Evolutionary conservation across 2,329 filamentous ascomycete species (phyloP), one percentile per base, ranked within the genome.

Genomic region (Cercospora sp.): DNA sequence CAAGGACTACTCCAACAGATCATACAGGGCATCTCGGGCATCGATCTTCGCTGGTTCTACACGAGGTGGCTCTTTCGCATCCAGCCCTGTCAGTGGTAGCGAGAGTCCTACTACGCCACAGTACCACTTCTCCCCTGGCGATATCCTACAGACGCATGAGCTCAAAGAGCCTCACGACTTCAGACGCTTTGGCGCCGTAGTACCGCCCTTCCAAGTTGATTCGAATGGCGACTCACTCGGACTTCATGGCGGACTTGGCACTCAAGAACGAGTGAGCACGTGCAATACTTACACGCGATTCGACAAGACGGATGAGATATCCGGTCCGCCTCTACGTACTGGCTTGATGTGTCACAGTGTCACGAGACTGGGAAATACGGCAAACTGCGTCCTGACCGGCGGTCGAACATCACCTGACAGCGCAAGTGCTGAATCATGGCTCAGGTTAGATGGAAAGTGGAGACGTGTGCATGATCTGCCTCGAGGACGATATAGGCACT

Each of bases 351-450:
- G 92, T 73, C 92, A 95, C 77, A 90, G 91, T 0, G 82, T 93
- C 20, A 94, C 91, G 20, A 83, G 87, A 60, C 77, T 96, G 5
- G 85, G 84, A 1, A 80, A 83, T 36, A 75, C 72, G 5, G 79
- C 80, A 23, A 86, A 86, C 16, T 85, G 85, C 67, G 79, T 97
- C 10, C 82, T 97, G 58, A 85, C 87, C 31, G 94, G 94, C 26
- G 94, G 94, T 5, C 86, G 94, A 67, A 84, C 86, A n/a, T 94
- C 92, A 7, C 93, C 94, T 4, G 84, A 88, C 12, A 85, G 84
- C 31, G 88, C 88, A 1, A 81, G 92, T 51, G 82, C 82, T 39
- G 91, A 95, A 77, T 93, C 91, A 73, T 97, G 92, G 92, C 73
- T 93, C 1, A 87, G 90, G 70, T 83, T 86, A 63, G 85, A 85